Conservation (phyloP, 2,329 filamentous ascomycete genomes). For the Endothia cerciana region DNA sequence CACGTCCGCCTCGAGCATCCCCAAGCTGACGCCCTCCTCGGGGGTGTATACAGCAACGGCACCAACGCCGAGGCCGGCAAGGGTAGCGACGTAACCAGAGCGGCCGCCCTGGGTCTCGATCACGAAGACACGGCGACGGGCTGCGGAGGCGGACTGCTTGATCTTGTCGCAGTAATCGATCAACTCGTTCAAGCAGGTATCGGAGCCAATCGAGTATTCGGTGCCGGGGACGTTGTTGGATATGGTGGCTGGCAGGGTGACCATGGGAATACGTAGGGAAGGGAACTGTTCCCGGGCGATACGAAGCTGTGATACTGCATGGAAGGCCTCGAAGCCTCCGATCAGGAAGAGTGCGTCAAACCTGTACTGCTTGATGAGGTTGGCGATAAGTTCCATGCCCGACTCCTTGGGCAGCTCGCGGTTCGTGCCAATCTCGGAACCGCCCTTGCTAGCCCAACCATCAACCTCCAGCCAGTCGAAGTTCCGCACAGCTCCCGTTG, state of each 20-base stretch:
- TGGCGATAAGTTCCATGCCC: constrained; percentile 81
- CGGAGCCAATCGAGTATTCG: constrained; percentile 94
- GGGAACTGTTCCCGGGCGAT: constrained; percentile 78
- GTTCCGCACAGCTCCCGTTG: constrained; percentile 79
- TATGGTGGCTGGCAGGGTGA: constrained; percentile 91
- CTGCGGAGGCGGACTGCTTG: constrained; percentile 93
- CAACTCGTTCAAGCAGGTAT: constrained; percentile 94
- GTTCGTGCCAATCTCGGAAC: constrained; percentile 97
- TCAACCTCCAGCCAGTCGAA: constrained; percentile 95
- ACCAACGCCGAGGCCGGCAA: constrained; percentile 89
- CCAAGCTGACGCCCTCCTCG: constrained; percentile 91
- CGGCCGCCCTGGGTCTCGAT: constrained; percentile 97
- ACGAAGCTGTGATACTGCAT: constrained; percentile 84
- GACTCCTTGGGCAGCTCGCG: constrained; percentile 85
- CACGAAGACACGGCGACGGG: constrained; percentile 91
- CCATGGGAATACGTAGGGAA: constrained; percentile 89
- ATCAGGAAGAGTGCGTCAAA: constrained; percentile 92
- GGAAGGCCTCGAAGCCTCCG: constrained; percentile 96
- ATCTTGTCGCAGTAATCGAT: constrained; percentile 97
- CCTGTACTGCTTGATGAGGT: constrained; percentile 81
- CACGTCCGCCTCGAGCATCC: constrained; percentile 91
- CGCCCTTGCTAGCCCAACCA: constrained; percentile 92
- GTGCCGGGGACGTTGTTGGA: constrained; percentile 98
- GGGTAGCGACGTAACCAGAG: constrained; percentile 90
- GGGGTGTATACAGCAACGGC: constrained; percentile 94